phyloP scores from a whole-genome alignment of 768 basidiomycete genomes.

The Flagelloscypha sp. region DNA sequence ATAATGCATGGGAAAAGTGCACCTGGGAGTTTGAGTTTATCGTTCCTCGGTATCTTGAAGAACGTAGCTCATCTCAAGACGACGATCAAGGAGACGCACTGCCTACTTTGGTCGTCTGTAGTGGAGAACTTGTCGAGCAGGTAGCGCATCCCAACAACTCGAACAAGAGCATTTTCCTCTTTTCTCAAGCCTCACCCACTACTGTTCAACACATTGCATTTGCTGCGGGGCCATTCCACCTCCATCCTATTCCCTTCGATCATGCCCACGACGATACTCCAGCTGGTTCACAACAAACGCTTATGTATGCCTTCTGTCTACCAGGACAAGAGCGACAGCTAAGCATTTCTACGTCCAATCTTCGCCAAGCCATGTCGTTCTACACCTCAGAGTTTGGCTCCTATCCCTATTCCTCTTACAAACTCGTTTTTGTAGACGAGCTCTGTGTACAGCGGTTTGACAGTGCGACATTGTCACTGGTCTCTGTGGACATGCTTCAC shows the following conservation, averaged over 20 bases:
- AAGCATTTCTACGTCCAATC: constrained; percentile 57
- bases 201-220: constrained; percentile 97
- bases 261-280: constrained; percentile 51
- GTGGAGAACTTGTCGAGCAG: constrained; percentile 93
- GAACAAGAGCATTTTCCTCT: constrained; percentile 91
- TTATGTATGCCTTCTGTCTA: constrained; percentile 88
- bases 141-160: constrained; percentile 91
- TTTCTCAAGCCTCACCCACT: constrained; percentile 76
- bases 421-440: constrained; percentile 89
- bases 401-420: constrained; percentile 93
- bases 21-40: constrained; percentile 99
- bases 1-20: constrained; percentile 91
- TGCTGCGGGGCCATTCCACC: constrained; percentile 90
- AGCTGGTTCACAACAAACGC: constrained; percentile 52
- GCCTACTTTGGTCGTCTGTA: constrained; percentile 86
- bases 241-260: constrained; percentile 61
- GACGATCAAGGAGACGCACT: constrained; percentile 50
- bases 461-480: constrained; percentile 73
- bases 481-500: constrained; percentile 76
- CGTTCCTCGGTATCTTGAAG: constrained; percentile 78
- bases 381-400: constrained; percentile 89
- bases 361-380: constrained; percentile 88
- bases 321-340: constrained; percentile 79
- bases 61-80: constrained; percentile 40
- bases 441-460: constrained; percentile 77